These are phyloP conservation scores for Russula emetica DNA, from an alignment of 768 basidiomycete genomes.

Conservation along the genomic window DNA sequence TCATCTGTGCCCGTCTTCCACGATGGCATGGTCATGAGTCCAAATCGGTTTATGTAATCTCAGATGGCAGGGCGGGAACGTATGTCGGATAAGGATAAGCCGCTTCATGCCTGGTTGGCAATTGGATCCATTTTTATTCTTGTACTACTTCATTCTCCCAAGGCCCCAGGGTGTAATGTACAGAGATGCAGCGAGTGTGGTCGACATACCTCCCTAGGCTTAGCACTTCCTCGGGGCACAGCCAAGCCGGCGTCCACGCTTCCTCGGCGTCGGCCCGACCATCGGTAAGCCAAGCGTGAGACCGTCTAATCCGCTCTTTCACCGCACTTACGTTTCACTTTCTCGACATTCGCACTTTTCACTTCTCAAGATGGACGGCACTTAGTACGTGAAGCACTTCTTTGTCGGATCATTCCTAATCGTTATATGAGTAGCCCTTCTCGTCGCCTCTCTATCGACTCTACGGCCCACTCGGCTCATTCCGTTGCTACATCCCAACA, in stretches of 20 bases:
- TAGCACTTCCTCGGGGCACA: constrained; percentile 9
- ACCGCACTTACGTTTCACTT: not conserved
- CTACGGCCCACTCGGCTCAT: constrained; percentile 41
- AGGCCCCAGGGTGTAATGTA: constrained; percentile 13
- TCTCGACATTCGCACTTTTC: not conserved
- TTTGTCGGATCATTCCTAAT: not conserved
- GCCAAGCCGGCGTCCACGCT: constrained; percentile 2
- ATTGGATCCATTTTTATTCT: not conserved
- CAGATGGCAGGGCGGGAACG: not conserved
- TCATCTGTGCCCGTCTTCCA: too few species aligned
- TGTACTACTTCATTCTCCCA: not conserved
- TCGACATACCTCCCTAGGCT: constrained; percentile 45
- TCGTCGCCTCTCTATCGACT: constrained; percentile 36
- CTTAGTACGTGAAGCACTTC: constrained; percentile 12
- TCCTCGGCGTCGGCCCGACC: constrained; percentile 10
- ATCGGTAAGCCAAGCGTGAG: constrained; percentile 19
- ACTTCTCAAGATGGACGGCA: constrained; percentile 21
- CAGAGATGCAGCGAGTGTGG: constrained; percentile 49
- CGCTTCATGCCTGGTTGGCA: not conserved
- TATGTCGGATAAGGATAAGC: not conserved
- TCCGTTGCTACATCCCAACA: constrained; percentile 47
- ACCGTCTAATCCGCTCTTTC: not conserved
- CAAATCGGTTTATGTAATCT: not conserved
- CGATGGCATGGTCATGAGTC: too few species aligned
- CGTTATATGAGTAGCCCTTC: not conserved